A percentile compares a stretch with the other conserved stretches of the same genome.
Evolutionary conservation across 768 basidiomycete species (phyloP).

Genomic region (Pisolithus marmoratus): DNA sequence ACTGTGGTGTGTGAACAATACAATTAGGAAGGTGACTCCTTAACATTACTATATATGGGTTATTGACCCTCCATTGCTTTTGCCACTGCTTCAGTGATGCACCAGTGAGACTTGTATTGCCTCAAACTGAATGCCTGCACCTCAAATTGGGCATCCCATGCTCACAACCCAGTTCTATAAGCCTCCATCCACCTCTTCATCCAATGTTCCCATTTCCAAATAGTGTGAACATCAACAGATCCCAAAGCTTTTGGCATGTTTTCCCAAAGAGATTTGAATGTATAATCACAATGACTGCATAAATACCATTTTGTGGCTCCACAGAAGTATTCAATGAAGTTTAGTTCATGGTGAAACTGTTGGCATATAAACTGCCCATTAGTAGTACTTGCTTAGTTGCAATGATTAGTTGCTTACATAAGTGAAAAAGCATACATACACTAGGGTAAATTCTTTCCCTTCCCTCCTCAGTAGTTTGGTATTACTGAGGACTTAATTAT

Average conservation of each 20-base stretch:
- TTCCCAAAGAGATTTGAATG: constrained; percentile 15
- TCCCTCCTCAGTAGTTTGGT: no score
- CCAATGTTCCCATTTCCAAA: constrained; percentile 9
- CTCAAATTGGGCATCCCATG: constrained; percentile 8
- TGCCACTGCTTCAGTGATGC: constrained; percentile 1
- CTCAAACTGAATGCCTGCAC: constrained; percentile 9
- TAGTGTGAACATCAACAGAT: constrained; percentile 10
- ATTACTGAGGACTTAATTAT: no score
- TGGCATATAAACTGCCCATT: no score
- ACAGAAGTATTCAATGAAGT: no score
- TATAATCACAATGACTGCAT: constrained; percentile 20
- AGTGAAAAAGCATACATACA: no score
- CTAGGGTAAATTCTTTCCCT: no score
- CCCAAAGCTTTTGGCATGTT: constrained; percentile 20
- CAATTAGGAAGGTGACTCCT: neutral
- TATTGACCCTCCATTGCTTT: neutral
- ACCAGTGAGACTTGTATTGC: constrained; percentile 9
- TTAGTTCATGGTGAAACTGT: constrained; percentile 19
- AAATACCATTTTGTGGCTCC: constrained; percentile 22
- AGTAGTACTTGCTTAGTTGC: no score
- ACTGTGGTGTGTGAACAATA: neutral
- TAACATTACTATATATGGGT: neutral
- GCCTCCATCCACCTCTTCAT: constrained; percentile 14
- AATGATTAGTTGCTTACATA: no score
- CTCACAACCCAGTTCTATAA: constrained; percentile 6